Percentiles rank a stretch among this genome's conserved stretches.
phyloP scores from a whole-genome alignment of 2,329 filamentous ascomycete genomes.

The Alternaria ethzedia region DNA sequence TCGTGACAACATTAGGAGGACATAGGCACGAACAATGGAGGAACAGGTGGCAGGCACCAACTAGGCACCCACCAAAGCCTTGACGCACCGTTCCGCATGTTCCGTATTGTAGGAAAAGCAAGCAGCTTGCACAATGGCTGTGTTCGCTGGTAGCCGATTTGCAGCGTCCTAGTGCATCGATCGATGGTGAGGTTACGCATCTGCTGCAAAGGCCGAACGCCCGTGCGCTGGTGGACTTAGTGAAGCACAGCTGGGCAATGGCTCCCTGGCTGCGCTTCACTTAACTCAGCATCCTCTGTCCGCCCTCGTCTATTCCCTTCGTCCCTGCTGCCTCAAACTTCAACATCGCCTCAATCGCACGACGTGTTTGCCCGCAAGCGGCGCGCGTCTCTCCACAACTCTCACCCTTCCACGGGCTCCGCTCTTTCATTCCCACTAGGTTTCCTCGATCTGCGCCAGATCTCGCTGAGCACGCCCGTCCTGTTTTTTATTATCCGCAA shows the following conservation, averaged over 20 bases:
- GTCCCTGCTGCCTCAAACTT: slow-evolving; percentile 28
- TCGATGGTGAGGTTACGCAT: slow-evolving; percentile 15
- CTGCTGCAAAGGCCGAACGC: slow-evolving; percentile 31
- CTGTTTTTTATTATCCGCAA: slow-evolving; percentile 28
- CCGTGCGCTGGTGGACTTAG: slow-evolving; percentile 29
- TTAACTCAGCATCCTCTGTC: slow-evolving; percentile 40
- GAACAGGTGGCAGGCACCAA: slow-evolving; percentile 10
- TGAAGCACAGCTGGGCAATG: slow-evolving; percentile 23
- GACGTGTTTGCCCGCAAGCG: slow-evolving; percentile 21
- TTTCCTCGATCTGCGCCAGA: slow-evolving; percentile 32
- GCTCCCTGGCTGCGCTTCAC: slow-evolving; percentile 35
- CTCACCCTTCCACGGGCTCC: slow-evolving; percentile 23
- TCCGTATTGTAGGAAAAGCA: background rate
- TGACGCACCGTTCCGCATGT: background rate
- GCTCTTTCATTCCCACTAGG: slow-evolving; percentile 33
- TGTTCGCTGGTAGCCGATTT: background rate
- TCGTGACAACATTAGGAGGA: slow-evolving; percentile 11
- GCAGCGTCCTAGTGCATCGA: background rate
- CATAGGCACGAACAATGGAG: slow-evolving; percentile 14
- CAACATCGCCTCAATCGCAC: slow-evolving; percentile 16
- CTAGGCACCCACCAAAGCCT: background rate
- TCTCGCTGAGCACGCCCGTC: slow-evolving; percentile 39
- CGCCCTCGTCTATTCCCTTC: slow-evolving; percentile 24
- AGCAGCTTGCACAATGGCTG: background rate
- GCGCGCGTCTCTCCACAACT: slow-evolving; percentile 20